Evolutionary conservation across 2,329 filamentous ascomycete genomes (phyloP), one percentile per base, ranked within the genome.

Genomic region (Apiospora kogelbergensis): DNA sequence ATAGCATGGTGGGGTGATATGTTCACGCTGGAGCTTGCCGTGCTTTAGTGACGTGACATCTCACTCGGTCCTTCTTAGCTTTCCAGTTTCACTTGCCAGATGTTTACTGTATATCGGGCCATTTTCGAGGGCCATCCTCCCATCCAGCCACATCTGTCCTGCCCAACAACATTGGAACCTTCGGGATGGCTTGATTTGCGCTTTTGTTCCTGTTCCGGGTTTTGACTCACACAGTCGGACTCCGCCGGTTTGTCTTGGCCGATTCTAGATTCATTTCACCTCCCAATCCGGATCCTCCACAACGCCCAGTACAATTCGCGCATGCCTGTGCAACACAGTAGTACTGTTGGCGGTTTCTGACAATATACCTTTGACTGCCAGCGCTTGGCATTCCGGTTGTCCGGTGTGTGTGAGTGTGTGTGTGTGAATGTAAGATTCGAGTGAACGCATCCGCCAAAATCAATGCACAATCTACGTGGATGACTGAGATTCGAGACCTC

Each of bases 31-130:
- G 53, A 60, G 53, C 53, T 60, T 60, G 53, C 53, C 30, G 53
- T 60, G 53, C 53, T 30, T 37, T 60, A 37, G 53, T 60, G 53
- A 60, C 53, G 53, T 60, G 53, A 60, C 53, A 60, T 60, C 30
- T 60, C 53, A 60, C 53, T 60, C 53, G 53, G 53, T 60, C 53
- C 53, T 60, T 60, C 53, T 60, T 60, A 37, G 53, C 53, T 37
- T 60, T 17, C 53, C 5, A 60, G 53, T 60, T 60, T 60, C 53
- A 60, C 53, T 60, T 60, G 53, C 53, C 53, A 33, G 53, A 60
- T 60, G 53, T 60, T 60, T 60, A 60, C 53, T 37, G 53, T 60
- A 60, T 60, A 60, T 60, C 53, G 53, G 26, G 26, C 53, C 53
- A 60, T 60, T 60, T 37, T 60, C 26, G 24, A 42, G 11, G 40